phyloP scores from a whole-genome alignment of 768 basidiomycete genomes.

The Boletus huronensis region DNA sequence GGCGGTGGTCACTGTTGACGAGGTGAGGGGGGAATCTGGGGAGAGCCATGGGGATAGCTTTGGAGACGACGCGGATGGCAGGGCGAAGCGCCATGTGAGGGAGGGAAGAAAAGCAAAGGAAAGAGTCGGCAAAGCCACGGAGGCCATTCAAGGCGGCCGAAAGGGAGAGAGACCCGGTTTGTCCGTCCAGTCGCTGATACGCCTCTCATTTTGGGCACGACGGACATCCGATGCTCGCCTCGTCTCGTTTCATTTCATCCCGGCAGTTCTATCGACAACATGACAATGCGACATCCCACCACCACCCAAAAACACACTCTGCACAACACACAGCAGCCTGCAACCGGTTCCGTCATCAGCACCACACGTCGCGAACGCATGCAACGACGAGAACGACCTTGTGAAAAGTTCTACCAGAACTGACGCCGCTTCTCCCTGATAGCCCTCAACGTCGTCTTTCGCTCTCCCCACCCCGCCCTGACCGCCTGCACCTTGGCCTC shows the following conservation, averaged over 20 bases:
- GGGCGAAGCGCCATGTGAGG: slow-evolving; percentile 5
- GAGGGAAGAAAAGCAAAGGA: background rate
- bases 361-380: background rate
- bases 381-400: slow-evolving; percentile 8
- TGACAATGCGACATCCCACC: background rate
- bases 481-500: slow-evolving; percentile 45
- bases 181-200: background rate
- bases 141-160: background rate
- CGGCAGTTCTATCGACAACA: background rate
- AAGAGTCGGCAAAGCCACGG: background rate
- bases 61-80: background rate
- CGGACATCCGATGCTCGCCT: background rate
- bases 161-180: background rate
- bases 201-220: background rate
- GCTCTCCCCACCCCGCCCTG: slow-evolving; percentile 68
- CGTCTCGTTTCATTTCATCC: background rate
- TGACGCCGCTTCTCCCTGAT: slow-evolving; percentile 64
- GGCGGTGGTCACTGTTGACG: slow-evolving; percentile 47
- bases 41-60: slow-evolving; percentile 21
- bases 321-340: background rate
- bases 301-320: background rate
- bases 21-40: slow-evolving; percentile 48
- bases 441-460: slow-evolving; percentile 57
- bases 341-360: background rate
- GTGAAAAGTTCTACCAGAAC: slow-evolving; percentile 57